A percentile compares a stretch with the other conserved stretches of the same genome.
Evolutionary conservation across 1,284 basidiomycete genomes (phyloP).

Genomic region (Chalciporus piperatoides): DNA sequence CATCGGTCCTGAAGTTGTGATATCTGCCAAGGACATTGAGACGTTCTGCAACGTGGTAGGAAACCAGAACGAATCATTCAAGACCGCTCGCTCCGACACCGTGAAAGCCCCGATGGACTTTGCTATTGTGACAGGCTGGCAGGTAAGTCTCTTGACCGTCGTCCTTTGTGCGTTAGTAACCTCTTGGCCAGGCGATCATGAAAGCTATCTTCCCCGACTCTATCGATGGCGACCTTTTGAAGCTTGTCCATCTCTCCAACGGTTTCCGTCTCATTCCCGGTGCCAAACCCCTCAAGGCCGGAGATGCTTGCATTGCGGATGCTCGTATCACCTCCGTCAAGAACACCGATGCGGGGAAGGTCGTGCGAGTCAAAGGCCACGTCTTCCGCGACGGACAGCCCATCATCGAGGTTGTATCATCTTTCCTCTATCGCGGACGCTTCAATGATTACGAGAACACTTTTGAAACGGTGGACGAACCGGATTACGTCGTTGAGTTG

Average conservation of each 20-base stretch:
- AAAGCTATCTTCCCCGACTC: constrained; percentile 91
- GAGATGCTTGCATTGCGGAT: constrained; percentile 88
- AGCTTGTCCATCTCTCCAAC: constrained; percentile 95
- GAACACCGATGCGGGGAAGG: constrained; percentile 92
- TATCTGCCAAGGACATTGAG: constrained; percentile 76
- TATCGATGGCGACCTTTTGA: constrained; percentile 91
- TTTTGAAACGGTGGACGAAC: constrained; percentile 89
- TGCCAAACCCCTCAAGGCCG: constrained; percentile 73
- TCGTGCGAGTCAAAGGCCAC: constrained; percentile 87
- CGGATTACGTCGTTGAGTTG: constrained; percentile 81
- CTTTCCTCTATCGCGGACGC: constrained; percentile 95
- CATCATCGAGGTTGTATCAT: constrained; percentile 90
- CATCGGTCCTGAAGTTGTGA: constrained; percentile 77
- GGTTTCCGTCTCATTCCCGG: constrained; percentile 89
- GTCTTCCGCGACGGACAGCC: constrained; percentile 74
- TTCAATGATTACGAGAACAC: constrained; percentile 95
- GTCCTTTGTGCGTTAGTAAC: constrained; percentile 10
- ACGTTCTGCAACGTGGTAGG: constrained; percentile 92
- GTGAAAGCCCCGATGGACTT: constrained; percentile 97
- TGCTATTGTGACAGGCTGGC: constrained; percentile 97
- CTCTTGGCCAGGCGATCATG: constrained; percentile 78
- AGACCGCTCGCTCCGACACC: constrained; percentile 64
- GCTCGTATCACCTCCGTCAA: constrained; percentile 87
- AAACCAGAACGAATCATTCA: constrained; percentile 90
- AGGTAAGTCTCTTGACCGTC: constrained; percentile 50